Evolutionary conservation across 2,329 filamentous ascomycete species (phyloP), one percentile per base, ranked within the genome.

Genomic region (Apiospora sp.): DNA sequence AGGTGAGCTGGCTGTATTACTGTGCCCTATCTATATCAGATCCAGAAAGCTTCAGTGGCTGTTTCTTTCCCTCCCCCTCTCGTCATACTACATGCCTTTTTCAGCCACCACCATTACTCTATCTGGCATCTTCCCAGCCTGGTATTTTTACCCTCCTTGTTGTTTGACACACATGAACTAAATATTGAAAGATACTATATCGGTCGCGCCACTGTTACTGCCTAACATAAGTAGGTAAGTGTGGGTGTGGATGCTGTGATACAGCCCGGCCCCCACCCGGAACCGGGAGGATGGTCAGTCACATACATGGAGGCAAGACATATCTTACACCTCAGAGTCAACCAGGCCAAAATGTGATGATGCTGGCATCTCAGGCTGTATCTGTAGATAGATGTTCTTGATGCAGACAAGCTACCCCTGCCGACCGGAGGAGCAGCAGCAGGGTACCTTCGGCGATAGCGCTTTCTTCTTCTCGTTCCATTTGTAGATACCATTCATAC

Each of bases 221-320:
- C 46, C 46, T 10, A n/a, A 49, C 44, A 7, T 48, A 48, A 16
- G 7, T 19, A 7, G 16, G 27, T 3, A 1, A 19, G 27, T 30
- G 14, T 19, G 27, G 5, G 13, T 8, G n/a, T 58, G 54, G 27
- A 16, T 34, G 27, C 27, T 22, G 30, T 4, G 19, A 64, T 54
- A 22, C 54, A 14, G 51, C 54, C 19, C 34, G 30, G 58, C 34
- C 34, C 19, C 16, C 19, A 41, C 58, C 30, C 37, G 34, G 34
- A 64, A 64, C 58, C 58, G 34, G 58, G 58, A n/a, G 22, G 19
- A n/a, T 64, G 58, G 58, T 37, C 34, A 13, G 58, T 64, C 58
- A 64, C 34, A 41, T 64, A 58, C 19, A n/a, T 41, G 10, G 8
- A 41, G 37, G 37, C 37, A 10, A 41, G 19, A n/a, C 46, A 48